A percentile compares a stretch with the other conserved stretches of the same genome.
Conservation (phyloP, 202 grass and related monocot species). For the Schoenoplectus triqueter region DNA sequence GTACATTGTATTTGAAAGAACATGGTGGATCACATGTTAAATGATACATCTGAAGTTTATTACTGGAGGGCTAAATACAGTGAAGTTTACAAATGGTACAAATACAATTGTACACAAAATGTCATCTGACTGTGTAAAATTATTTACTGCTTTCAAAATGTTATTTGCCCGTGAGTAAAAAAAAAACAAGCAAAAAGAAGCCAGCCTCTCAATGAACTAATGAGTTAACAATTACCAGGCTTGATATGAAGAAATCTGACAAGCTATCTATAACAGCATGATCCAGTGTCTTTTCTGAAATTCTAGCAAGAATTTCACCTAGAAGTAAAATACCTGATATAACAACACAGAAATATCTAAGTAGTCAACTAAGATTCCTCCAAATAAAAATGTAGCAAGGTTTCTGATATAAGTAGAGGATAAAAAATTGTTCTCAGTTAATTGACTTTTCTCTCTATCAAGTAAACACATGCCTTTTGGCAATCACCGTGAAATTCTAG, state of each 20-base stretch:
- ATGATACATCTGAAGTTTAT: background rate
- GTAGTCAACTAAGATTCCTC: background rate
- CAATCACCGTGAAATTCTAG: background rate
- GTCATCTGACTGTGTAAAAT: background rate
- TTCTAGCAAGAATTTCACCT: slow-evolving; percentile 63
- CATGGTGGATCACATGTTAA: background rate
- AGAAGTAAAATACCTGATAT: slow-evolving; percentile 76
- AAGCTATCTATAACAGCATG: slow-evolving; percentile 59
- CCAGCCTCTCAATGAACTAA: background rate
- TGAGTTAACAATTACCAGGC: slow-evolving; percentile 68
- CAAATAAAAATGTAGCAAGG: background rate
- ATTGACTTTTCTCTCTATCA: background rate
- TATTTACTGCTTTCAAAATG: background rate
- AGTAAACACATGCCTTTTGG: background rate
- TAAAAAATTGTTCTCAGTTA: background rate
- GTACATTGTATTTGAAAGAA: slow-evolving; percentile 17
- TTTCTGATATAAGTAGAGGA: background rate
- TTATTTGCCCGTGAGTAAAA: background rate
- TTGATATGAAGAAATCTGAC: slow-evolving; percentile 88
- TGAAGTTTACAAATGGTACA: background rate
- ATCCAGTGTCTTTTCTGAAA: slow-evolving; percentile 69
- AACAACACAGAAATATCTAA: slow-evolving; percentile 18
- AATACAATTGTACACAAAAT: background rate
- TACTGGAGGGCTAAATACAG: background rate
- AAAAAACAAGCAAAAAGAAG: background rate